phyloP scores from a whole-genome alignment of 257 asterid genomes.

The Agastache rugosa region DNA sequence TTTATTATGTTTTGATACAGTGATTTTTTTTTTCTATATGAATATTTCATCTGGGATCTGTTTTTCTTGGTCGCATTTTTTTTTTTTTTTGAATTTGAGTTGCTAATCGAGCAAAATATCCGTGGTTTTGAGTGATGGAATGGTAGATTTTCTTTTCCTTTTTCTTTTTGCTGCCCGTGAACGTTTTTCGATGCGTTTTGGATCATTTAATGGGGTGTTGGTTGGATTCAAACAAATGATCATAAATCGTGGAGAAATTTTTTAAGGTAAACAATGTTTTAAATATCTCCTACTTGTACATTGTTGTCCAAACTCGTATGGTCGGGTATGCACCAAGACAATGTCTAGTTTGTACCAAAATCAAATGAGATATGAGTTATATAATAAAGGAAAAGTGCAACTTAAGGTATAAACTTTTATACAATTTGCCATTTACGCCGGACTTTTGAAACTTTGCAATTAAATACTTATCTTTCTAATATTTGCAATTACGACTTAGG shows the following conservation, averaged over 20 bases:
- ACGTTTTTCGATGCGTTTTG: not conserved
- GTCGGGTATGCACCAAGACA: no score
- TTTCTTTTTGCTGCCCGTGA: no score
- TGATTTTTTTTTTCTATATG: not conserved
- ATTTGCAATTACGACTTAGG: no score
- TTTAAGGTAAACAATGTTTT: not conserved
- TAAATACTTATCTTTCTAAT: no score
- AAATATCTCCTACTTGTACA: not conserved
- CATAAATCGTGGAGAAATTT: not conserved
- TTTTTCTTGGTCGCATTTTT: not conserved
- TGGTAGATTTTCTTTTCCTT: no score
- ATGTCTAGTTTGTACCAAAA: no score
- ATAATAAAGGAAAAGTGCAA: no score
- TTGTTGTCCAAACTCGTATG: not conserved
- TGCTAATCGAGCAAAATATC: no score
- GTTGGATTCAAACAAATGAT: not conserved
- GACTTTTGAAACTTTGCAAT: no score
- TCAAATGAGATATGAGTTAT: no score
- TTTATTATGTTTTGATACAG: not conserved
- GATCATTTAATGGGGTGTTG: not conserved
- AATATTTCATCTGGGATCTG: slow-evolving; percentile 9
- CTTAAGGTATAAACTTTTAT: no score
- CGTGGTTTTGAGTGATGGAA: not conserved
- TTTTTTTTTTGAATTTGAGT: not conserved
- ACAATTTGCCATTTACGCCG: no score